Conservation (phyloP, 73 alveolate genomes). For the Blepharisma japonicum region DNA sequence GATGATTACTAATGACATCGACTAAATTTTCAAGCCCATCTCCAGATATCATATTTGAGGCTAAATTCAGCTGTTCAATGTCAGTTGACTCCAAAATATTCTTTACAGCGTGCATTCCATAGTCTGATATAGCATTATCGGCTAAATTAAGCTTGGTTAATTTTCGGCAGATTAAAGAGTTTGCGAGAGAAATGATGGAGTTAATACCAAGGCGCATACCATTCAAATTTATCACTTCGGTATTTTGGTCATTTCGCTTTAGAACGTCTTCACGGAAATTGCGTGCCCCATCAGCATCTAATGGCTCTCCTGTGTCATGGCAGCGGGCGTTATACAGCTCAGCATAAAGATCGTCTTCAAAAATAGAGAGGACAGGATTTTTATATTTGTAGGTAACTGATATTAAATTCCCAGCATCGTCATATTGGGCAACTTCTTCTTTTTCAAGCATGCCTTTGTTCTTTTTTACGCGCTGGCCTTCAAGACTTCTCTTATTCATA, state of each 20-base stretch:
- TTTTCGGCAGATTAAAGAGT: constrained; percentile 64
- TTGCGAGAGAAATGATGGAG: constrained; percentile 85
- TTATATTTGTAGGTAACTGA: constrained; percentile 34
- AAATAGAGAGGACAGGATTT: constrained; percentile 64
- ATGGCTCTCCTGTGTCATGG: constrained; percentile 84
- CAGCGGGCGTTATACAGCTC: constrained; percentile 84
- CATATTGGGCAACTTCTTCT: constrained; percentile 29
- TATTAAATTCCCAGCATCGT: constrained; percentile 14
- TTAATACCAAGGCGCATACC: constrained; percentile 91
- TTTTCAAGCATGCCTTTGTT: constrained; percentile 31
- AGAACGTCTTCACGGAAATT: constrained; percentile 89
- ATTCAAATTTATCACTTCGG: constrained; percentile 74
- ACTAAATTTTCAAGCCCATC: constrained; percentile 89
- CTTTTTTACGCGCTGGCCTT: constrained; percentile 20
- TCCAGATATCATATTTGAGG: constrained; percentile 93
- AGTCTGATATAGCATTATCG: constrained; percentile 92
- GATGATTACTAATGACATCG: constrained; percentile 85
- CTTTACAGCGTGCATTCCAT: constrained; percentile 94
- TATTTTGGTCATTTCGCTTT: constrained; percentile 65
- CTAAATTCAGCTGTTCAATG: constrained; percentile 62
- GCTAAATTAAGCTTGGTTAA: constrained; percentile 84
- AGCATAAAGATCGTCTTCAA: constrained; percentile 71
- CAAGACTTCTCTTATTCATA: not conserved
- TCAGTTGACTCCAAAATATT: constrained; percentile 69
- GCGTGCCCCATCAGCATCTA: constrained; percentile 70